Percentiles rank a stretch among this genome's conserved stretches.
phyloP scores from a whole-genome alignment of 148 eudicot genomes.

The Limonium bicolor region DNA sequence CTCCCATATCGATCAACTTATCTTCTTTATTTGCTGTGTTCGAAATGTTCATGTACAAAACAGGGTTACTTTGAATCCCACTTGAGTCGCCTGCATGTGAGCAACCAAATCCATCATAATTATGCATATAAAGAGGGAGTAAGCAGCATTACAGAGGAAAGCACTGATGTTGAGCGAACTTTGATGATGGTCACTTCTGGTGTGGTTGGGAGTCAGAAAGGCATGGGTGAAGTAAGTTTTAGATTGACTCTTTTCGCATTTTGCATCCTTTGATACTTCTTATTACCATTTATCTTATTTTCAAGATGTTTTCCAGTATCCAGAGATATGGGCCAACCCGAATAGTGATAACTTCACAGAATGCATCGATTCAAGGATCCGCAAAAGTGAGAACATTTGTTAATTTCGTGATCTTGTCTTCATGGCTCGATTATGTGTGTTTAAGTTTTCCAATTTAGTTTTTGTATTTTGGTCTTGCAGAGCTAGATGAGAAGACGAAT shows the following conservation, averaged over 20 bases:
- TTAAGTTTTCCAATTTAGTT: not conserved
- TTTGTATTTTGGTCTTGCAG: slow-evolving; percentile 22
- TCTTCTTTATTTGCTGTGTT: too few species aligned
- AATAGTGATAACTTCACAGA: slow-evolving; percentile 67
- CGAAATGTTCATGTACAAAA: too few species aligned
- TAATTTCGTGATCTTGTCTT: not conserved
- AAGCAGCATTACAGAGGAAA: slow-evolving; percentile 13
- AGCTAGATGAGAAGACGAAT: slow-evolving; percentile 46
- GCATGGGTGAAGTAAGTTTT: slow-evolving; percentile 34
- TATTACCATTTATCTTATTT: slow-evolving; percentile 8
- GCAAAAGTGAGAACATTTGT: slow-evolving; percentile 37
- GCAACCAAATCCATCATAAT: slow-evolving; percentile 24
- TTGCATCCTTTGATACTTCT: not conserved
- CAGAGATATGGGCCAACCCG: slow-evolving; percentile 73
- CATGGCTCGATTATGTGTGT: not conserved
- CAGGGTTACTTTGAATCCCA: slow-evolving; percentile 39
- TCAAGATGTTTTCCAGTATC: slow-evolving; percentile 26
- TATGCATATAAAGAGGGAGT: slow-evolving; percentile 22
- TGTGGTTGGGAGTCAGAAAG: slow-evolving; percentile 27
- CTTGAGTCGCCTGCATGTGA: slow-evolving; percentile 10
- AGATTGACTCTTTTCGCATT: not conserved
- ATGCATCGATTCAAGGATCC: slow-evolving; percentile 67
- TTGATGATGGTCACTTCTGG: slow-evolving; percentile 48
- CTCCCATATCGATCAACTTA: too few species aligned
- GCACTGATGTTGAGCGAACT: slow-evolving; percentile 27